Conservation (phyloP, 208 protist species). For the Trichomonas vaginalis region DNA sequence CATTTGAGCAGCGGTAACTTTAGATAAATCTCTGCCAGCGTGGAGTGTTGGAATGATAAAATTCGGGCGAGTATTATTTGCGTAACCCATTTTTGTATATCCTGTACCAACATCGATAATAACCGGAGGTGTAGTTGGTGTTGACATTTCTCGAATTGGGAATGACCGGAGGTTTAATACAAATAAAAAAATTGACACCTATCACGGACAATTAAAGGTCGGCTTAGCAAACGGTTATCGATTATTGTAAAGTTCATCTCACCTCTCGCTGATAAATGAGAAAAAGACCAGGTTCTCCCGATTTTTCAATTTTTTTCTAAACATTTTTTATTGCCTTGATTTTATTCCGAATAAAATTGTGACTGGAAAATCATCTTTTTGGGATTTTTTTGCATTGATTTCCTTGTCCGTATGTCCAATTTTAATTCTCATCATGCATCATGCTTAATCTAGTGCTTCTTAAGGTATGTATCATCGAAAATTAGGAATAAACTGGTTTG, state of each 20-base stretch:
- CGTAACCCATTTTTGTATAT: slow-evolving; percentile 94
- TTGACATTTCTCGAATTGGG: not conserved
- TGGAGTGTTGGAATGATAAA: slow-evolving; percentile 79
- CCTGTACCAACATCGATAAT: slow-evolving; percentile 94
- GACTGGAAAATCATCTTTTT: no score
- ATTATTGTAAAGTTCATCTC: not conserved
- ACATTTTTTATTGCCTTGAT: no score
- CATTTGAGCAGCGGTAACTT: slow-evolving; percentile 13
- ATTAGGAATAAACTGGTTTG: no score
- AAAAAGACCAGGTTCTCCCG: no score
- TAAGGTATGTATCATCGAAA: no score
- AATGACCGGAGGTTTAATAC: not conserved
- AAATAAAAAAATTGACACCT: not conserved
- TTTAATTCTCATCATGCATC: no score
- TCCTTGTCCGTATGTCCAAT: no score
- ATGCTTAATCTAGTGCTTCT: no score
- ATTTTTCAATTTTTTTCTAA: no score
- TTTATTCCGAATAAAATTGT: no score
- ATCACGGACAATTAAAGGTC: not conserved
- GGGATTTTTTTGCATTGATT: no score
- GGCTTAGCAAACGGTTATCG: not conserved
- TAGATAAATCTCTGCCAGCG: slow-evolving; percentile 42
- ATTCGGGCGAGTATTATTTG: slow-evolving; percentile 71
- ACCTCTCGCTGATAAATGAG: no score
- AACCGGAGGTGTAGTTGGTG: slow-evolving; percentile 54